Percentiles rank a stretch among this genome's conserved stretches.
Conservation (phyloP, 2,329 filamentous ascomycete genomes). For the Penicillium janthinellum region DNA sequence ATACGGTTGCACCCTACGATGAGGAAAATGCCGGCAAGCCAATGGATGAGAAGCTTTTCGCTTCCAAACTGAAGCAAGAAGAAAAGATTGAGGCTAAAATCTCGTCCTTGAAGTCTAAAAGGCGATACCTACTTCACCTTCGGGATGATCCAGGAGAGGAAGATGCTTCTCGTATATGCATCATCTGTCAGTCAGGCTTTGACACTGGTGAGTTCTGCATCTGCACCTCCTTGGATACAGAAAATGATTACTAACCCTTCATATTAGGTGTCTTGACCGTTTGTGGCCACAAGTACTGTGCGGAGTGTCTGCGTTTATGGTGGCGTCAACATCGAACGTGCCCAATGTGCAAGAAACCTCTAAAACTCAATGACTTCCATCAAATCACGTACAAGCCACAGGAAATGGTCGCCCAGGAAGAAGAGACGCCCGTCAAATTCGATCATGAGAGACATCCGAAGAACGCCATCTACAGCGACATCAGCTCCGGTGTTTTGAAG, state of each 20-base stretch:
- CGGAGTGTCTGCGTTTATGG: slow-evolving; percentile 82
- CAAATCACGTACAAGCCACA: slow-evolving; percentile 82
- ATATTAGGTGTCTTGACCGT: slow-evolving; percentile 59
- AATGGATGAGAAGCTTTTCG: slow-evolving; percentile 55
- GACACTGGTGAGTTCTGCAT: slow-evolving; percentile 68
- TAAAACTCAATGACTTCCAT: slow-evolving; percentile 71
- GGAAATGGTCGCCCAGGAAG: slow-evolving; percentile 68
- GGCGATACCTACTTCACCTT: slow-evolving; percentile 70
- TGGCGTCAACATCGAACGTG: slow-evolving; percentile 73
- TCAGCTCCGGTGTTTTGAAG: slow-evolving; percentile 69
- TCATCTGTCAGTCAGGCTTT: slow-evolving; percentile 81
- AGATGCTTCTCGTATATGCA: slow-evolving; percentile 67
- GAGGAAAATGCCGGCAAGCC: slow-evolving; percentile 59
- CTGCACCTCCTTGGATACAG: neutral
- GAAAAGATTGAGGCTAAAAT: slow-evolving; percentile 60
- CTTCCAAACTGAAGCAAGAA: slow-evolving; percentile 50
- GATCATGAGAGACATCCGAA: slow-evolving; percentile 36
- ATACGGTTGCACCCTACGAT: slow-evolving; percentile 76
- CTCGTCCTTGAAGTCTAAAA: slow-evolving; percentile 67
- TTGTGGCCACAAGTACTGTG: slow-evolving; percentile 91
- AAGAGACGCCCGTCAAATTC: slow-evolving; percentile 35
- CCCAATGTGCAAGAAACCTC: slow-evolving; percentile 75
- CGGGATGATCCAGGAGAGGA: slow-evolving; percentile 64
- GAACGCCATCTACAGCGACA: slow-evolving; percentile 72
- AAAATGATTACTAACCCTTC: slow-evolving; percentile 8